These are phyloP conservation scores for Escallonia rubra DNA, from an alignment of 129 eudicot genomes.

Conservation along the genomic window DNA sequence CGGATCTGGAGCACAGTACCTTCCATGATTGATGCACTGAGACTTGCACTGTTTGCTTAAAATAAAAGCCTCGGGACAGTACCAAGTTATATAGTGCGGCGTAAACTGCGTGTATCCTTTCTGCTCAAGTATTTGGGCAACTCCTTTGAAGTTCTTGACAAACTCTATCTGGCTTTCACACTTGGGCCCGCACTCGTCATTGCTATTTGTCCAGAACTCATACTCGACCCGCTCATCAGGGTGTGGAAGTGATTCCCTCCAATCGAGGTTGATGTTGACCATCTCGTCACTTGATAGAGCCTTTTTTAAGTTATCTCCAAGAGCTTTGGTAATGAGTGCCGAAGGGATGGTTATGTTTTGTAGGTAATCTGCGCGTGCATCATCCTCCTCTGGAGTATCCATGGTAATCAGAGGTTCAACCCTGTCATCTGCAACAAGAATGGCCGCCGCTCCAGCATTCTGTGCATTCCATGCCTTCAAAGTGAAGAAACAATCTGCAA, in stretches of 20 bases:
- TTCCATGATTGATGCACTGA: constrained; percentile 82
- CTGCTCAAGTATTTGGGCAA: constrained; percentile 62
- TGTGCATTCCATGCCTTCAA: constrained; percentile 90
- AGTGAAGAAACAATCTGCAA: constrained; percentile 69
- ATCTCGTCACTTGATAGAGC: constrained; percentile 41
- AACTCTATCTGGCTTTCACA: constrained; percentile 63
- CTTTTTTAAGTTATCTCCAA: constrained; percentile 57
- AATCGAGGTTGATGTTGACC: constrained; percentile 60
- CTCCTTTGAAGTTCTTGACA: constrained; percentile 57
- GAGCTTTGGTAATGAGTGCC: constrained; percentile 51
- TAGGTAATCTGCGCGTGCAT: constrained; percentile 34
- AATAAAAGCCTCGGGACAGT: constrained; percentile 65
- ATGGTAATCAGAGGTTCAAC: constrained; percentile 67
- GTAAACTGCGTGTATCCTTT: constrained; percentile 72
- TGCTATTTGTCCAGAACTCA: constrained; percentile 86
- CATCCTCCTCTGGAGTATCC: constrained; percentile 70
- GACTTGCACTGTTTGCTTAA: constrained; percentile 63
- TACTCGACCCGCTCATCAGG: constrained; percentile 84
- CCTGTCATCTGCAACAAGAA: constrained; percentile 68
- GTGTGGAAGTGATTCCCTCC: constrained; percentile 84
- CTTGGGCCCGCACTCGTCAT: constrained; percentile 82
- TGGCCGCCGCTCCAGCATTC: constrained; percentile 74
- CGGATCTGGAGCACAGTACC: constrained; percentile 89
- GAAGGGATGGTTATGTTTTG: constrained; percentile 75
- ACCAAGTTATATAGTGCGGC: constrained; percentile 89